A percentile compares a stretch with the other conserved stretches of the same genome.
Evolutionary conservation across 495 filamentous ascomycete species (phyloP).

Genomic region (Lasiosphaeria hispida): DNA sequence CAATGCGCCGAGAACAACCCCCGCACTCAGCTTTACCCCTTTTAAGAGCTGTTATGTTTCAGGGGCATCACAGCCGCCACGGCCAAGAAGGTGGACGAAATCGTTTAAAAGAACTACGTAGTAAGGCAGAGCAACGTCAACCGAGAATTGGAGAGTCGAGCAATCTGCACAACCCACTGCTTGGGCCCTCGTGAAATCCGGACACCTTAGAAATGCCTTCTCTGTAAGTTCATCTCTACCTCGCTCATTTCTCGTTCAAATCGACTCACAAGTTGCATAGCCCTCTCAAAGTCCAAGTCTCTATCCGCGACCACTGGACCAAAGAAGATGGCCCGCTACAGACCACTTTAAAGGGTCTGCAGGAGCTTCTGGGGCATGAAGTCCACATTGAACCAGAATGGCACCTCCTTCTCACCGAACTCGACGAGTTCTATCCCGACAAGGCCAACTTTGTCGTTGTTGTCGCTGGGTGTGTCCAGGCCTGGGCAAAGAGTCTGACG

Average conservation of each 20-base stretch:
- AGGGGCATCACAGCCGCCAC: conserved; percentile 7
- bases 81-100: background rate
- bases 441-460: conserved; percentile 28
- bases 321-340: conserved; percentile 25
- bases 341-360: conserved; percentile 18
- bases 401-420: conserved; percentile 30
- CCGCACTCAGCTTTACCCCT: conserved; percentile 21
- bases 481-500: conserved; percentile 25
- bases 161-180: too few species aligned
- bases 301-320: conserved; percentile 39
- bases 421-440: conserved; percentile 31
- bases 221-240: conserved; percentile 13
- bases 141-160: too few species aligned
- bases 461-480: conserved; percentile 26
- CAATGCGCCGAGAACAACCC: background rate
- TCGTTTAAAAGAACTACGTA: background rate
- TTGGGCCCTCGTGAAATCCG: too few species aligned
- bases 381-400: conserved; percentile 36
- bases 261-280: conserved; percentile 15
- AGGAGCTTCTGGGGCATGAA: conserved; percentile 28
- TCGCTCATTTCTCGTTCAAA: background rate
- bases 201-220: conserved; percentile 13
- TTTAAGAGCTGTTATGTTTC: background rate
- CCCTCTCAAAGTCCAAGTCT: conserved; percentile 34
- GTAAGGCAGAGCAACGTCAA: background rate